Conservation (phyloP, 306 rosid genomes). For the Psophocarpus tetragonolobus region DNA sequence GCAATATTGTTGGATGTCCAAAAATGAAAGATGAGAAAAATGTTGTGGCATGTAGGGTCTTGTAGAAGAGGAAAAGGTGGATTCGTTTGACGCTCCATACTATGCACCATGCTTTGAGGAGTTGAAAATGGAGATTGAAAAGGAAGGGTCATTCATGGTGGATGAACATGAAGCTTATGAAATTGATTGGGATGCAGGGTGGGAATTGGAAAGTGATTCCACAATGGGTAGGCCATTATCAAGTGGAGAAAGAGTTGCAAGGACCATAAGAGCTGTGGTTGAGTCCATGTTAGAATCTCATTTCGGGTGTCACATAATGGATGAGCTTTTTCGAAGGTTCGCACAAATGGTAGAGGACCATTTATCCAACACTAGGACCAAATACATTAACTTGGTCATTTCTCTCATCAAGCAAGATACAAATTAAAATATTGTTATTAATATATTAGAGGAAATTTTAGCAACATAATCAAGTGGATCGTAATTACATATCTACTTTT, state of each 20-base stretch:
- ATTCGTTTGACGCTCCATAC: slow-evolving; percentile 74
- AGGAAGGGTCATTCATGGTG: slow-evolving; percentile 68
- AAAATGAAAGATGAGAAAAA: not conserved
- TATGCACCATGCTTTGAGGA: slow-evolving; percentile 73
- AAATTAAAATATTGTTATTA: too few species aligned
- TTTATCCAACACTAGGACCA: slow-evolving; percentile 42
- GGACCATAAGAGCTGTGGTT: slow-evolving; percentile 60
- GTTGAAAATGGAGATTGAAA: slow-evolving; percentile 43
- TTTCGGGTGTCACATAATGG: slow-evolving; percentile 58
- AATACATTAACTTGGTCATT: slow-evolving; percentile 56
- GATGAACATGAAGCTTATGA: slow-evolving; percentile 43
- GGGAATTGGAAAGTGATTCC: not conserved
- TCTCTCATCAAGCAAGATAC: slow-evolving; percentile 40
- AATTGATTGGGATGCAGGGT: slow-evolving; percentile 63
- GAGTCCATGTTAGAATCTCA: slow-evolving; percentile 74
- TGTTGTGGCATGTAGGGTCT: slow-evolving; percentile 23
- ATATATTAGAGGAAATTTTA: too few species aligned
- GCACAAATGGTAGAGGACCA: slow-evolving; percentile 44
- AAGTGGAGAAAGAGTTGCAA: slow-evolving; percentile 32
- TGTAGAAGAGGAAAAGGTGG: slow-evolving; percentile 65
- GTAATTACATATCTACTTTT: too few species aligned
- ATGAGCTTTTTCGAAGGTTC: slow-evolving; percentile 50
- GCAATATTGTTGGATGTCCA: too few species aligned
- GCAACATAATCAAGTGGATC: too few species aligned
- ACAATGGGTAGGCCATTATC: not conserved